Base-by-base conservation (phyloP, 2,329 filamentous ascomycete species). In the Bipolaris oryzae region DNA sequence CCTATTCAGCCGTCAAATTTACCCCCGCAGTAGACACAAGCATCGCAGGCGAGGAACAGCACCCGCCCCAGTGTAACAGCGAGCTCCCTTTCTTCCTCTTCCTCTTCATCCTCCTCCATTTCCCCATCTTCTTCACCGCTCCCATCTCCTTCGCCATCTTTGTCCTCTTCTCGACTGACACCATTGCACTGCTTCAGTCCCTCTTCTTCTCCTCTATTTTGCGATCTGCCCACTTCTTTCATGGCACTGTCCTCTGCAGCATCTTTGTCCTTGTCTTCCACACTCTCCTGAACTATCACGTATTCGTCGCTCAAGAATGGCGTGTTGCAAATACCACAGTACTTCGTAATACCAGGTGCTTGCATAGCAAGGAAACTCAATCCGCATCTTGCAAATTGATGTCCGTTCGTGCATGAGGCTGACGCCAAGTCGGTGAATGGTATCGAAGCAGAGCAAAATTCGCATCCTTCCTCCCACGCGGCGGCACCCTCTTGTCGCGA, bases 321-420 rank as follows among this genome's bases (percentile, higher is more conserved):
- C 23, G 72, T 79, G 11, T 69, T 77, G 62, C 84, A 87, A n/a
- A 80, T 72, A 16, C 79, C 79, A 67, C 84, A 87, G 47, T 76
- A 77, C 63, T 84, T 85, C 11, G 82, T 81, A 2, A 81, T 75
- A 1, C 79, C 79, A 2, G 84, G 83, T 33, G 80, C 78, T 65
- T 85, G 83, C 6, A 86, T 84, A 1, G 82, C 76, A 5, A 85
- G 63, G 49, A 84, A 82, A n/a, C 81, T 83, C 20, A 86, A 61
- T 11, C 77, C 77, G 62, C 84, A 87, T 34, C 84, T 78, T n/a
- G 75, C 80, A 55, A 84, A 85, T 39, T 81, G 57, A 73, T 87
- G 84, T 0, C 82, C 83, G 44, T 78, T 76, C 1, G 63, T 64
- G 64, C 84, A 87, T 39, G 77, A 74, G 0, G 82, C 81, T 65